Conservation (phyloP, 345 rosid genomes). For the Aegle marmelos region DNA sequence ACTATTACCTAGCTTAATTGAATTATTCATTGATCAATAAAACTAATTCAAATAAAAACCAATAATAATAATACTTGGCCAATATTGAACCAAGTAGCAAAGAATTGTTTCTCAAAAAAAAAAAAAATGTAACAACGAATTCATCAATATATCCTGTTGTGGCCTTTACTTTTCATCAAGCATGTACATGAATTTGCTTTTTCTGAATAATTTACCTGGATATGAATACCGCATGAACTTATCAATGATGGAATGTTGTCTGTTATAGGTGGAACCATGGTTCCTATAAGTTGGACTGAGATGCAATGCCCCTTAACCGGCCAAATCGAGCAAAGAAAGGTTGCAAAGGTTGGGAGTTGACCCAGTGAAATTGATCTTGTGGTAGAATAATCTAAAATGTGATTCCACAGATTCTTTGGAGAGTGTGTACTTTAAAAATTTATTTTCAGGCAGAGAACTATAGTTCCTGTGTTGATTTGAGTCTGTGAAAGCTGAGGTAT, state of each 20-base stretch:
- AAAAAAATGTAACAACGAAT: too few species aligned
- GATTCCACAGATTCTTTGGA: neutral
- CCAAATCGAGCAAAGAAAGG: constrained; percentile 83
- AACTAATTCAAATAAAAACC: too few species aligned
- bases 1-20: too few species aligned
- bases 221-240: neutral
- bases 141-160: too few species aligned
- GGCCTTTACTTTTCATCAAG: neutral
- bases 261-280: constrained; percentile 74
- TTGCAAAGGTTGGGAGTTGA: constrained; percentile 73
- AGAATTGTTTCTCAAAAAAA: too few species aligned
- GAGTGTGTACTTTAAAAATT: neutral
- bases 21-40: too few species aligned
- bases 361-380: neutral
- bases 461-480: neutral
- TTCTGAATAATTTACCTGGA: neutral
- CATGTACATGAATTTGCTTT: neutral
- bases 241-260: constrained; percentile 1
- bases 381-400: neutral
- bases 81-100: too few species aligned
- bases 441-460: neutral
- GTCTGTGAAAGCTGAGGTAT: neutral
- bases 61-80: too few species aligned
- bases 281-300: constrained; percentile 93
- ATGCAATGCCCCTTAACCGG: constrained; percentile 91